Evolutionary conservation across 805 yeast genomes (phyloP).

Genomic region (Candida easanensis): DNA sequence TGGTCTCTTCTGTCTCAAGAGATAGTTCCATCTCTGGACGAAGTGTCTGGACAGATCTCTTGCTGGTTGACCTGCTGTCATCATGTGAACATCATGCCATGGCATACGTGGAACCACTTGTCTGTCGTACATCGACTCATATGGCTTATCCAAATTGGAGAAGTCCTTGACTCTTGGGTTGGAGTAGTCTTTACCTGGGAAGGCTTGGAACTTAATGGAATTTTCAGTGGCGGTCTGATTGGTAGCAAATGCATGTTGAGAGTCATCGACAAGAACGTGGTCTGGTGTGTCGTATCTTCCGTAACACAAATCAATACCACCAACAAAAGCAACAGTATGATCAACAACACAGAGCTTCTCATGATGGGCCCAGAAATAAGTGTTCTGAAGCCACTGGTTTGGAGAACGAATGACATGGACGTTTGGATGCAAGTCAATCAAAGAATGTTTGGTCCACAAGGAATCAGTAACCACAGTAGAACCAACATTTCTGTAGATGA

Average conservation of each 20-base stretch:
- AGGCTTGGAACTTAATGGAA: constrained; percentile 49
- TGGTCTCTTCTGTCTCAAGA: constrained; percentile 90
- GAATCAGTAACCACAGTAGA: constrained; percentile 92
- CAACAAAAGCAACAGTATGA: constrained; percentile 83
- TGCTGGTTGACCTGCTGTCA: constrained; percentile 91
- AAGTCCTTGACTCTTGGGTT: constrained; percentile 94
- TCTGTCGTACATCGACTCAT: constrained; percentile 89
- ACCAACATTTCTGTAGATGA: constrained; percentile 92
- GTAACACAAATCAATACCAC: constrained; percentile 93
- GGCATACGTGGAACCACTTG: constrained; percentile 89
- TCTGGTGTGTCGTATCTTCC: constrained; percentile 98
- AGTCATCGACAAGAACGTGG: constrained; percentile 83
- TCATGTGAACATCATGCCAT: constrained; percentile 99
- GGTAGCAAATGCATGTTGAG: constrained; percentile 35
- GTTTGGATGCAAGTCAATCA: constrained; percentile 80
- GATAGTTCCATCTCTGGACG: constrained; percentile 95
- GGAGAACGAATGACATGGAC: constrained; percentile 93
- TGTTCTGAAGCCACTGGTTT: constrained; percentile 87
- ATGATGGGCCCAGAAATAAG: constrained; percentile 98
- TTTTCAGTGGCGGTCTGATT: constrained; percentile 35
- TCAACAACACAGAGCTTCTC: constrained; percentile 88
- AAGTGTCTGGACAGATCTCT: constrained; percentile 91
- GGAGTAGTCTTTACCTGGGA: constrained; percentile 97
- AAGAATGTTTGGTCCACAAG: constrained; percentile 88
- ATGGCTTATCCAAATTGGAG: constrained; percentile 75